Conservation (phyloP, 1,139 yeast species). For the Saccharomyces pastorianus region DNA sequence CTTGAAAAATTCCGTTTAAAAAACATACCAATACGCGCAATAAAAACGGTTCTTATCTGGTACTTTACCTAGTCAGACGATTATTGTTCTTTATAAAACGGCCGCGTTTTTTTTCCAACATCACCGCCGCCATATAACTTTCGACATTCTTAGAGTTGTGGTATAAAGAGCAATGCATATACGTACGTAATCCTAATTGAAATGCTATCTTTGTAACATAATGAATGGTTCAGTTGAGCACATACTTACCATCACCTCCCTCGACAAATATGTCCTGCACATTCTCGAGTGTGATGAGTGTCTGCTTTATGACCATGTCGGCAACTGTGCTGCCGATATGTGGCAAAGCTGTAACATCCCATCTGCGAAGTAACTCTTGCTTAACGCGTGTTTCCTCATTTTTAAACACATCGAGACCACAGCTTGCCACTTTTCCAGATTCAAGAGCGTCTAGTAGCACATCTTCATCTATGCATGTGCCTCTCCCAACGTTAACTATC, state of each 20-base stretch:
- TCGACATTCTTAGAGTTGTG: background rate
- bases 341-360: conserved; percentile 69
- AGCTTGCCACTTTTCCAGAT: conserved; percentile 58
- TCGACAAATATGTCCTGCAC: conserved; percentile 37
- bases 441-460: conserved; percentile 63
- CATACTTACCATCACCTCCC: conserved; percentile 23
- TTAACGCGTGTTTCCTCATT: conserved; percentile 52
- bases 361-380: conserved; percentile 45
- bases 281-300: conserved; percentile 40
- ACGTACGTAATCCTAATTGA: conserved; percentile 3
- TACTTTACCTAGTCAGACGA: background rate
- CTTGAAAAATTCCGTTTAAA: background rate
- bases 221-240: background rate
- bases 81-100: background rate
- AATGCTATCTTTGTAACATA: background rate
- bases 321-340: conserved; percentile 67
- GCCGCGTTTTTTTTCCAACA: background rate
- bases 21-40: background rate
- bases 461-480: conserved; percentile 61
- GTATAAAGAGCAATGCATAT: background rate
- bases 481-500: conserved; percentile 75
- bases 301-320: conserved; percentile 39
- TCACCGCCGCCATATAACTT: background rate
- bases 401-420: conserved; percentile 76
- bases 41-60: background rate